Percentiles rank a stretch among this genome's conserved stretches.
phyloP scores from a whole-genome alignment of 352 stramenopile genomes.

The Phytophthora uliginosa region DNA sequence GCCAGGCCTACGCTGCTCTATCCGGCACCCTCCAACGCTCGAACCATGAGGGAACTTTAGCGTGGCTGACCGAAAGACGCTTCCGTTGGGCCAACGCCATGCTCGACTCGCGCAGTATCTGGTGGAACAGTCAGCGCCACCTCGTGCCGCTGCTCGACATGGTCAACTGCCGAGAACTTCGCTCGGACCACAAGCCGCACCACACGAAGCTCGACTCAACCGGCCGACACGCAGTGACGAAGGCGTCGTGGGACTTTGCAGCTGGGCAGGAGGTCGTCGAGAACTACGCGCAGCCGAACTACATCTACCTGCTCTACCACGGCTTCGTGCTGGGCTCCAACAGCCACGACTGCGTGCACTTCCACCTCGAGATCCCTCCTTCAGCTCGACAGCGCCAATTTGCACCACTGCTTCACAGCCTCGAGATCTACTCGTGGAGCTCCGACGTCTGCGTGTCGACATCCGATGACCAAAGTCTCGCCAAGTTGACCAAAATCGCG shows the following conservation, averaged over 20 bases:
- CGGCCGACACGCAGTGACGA: constrained; percentile 68
- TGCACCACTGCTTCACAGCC: constrained; percentile 27
- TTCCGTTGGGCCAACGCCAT: constrained; percentile 90
- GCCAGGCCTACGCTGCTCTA: constrained; percentile 17
- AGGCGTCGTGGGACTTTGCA: constrained; percentile 72
- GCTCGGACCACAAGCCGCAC: constrained; percentile 59
- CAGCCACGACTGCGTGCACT: constrained; percentile 86
- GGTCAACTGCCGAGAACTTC: constrained; percentile 90
- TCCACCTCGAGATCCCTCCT: constrained; percentile 52
- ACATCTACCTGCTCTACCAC: constrained; percentile 95
- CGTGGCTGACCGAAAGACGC: constrained; percentile 65
- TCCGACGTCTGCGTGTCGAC: constrained; percentile 51
- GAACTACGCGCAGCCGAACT: constrained; percentile 95
- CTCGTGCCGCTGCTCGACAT: constrained; percentile 96
- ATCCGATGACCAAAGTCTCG: constrained; percentile 1
- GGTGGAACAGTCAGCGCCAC: constrained; percentile 92
- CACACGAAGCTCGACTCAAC: constrained; percentile 47
- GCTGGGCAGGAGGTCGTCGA: constrained; percentile 89
- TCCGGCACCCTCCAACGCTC: constrained; percentile 13
- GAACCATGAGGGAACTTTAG: background rate
- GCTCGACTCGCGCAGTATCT: constrained; percentile 94
- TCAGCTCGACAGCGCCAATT: constrained; percentile 19
- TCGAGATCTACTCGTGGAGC: constrained; percentile 46
- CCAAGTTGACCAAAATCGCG: constrained; percentile 38
- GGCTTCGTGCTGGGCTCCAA: constrained; percentile 90